Percentiles rank a stretch among this genome's conserved stretches.
These are phyloP conservation scores for Aquilaria yunnanensis DNA, from an alignment of 345 rosid species.

Conservation along the genomic window DNA sequence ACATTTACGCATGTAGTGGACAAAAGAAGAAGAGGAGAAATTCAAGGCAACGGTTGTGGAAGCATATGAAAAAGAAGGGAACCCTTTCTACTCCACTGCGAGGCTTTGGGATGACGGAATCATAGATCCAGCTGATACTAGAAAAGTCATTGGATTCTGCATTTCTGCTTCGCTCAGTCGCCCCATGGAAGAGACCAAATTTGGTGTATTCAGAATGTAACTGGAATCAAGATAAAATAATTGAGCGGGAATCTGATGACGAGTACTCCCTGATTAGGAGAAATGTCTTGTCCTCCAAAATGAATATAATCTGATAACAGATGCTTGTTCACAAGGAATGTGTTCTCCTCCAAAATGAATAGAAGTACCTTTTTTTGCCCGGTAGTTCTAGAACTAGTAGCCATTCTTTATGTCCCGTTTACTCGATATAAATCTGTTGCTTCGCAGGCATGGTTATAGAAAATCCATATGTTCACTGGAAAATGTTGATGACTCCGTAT, in stretches of 20 bases:
- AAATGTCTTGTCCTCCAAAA: too few relatives aligned
- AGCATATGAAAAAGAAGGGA: conserved; percentile 80
- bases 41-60: conserved; percentile 73
- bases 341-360: too few relatives aligned
- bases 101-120: conserved; percentile 98
- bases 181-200: conserved; percentile 56
- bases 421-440: too few relatives aligned
- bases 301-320: too few relatives aligned
- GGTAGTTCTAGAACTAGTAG: too few relatives aligned
- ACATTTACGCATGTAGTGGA: conserved; percentile 47
- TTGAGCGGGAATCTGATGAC: neutral
- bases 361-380: too few relatives aligned
- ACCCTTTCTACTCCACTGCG: conserved; percentile 75
- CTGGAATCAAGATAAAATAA: neutral
- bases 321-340: too few relatives aligned
- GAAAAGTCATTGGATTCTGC: conserved; percentile 62
- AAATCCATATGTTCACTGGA: too few relatives aligned
- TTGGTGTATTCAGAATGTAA: conserved; percentile 92
- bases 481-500: too few relatives aligned
- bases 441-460: too few relatives aligned
- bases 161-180: conserved; percentile 66
- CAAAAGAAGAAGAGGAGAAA: conserved; percentile 58
- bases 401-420: too few relatives aligned
- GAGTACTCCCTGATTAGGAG: neutral
- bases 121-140: conserved; percentile 87